phyloP scores from a whole-genome alignment of 305 asterid genomes.

The Solanum hybrid region DNA sequence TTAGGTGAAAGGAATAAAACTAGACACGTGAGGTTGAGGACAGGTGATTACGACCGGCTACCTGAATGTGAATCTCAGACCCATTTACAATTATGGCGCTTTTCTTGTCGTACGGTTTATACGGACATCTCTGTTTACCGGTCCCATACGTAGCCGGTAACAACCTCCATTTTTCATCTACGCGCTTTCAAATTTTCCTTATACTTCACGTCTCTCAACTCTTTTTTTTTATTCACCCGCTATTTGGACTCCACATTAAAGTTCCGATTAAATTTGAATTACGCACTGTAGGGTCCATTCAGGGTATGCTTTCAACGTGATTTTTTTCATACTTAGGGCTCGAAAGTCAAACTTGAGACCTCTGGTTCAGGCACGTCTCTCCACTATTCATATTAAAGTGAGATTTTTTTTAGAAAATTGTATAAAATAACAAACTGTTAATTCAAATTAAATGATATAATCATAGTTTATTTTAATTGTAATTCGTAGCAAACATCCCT shows the following conservation, averaged over 20 bases:
- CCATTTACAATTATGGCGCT: slow-evolving; percentile 10
- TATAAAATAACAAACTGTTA: not conserved
- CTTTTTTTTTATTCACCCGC: not conserved
- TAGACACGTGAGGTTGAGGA: not conserved
- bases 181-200: slow-evolving; percentile 15
- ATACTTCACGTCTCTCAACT: not conserved
- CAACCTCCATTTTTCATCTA: not conserved
- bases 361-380: not conserved
- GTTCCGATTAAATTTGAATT: too few relatives aligned
- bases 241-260: not conserved
- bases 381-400: not conserved
- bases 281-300: too few relatives aligned
- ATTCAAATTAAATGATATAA: not conserved
- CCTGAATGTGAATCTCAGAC: slow-evolving; percentile 14
- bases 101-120: slow-evolving; percentile 42
- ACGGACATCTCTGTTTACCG: slow-evolving; percentile 28
- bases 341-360: too few relatives aligned
- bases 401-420: not conserved
- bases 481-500: too few relatives aligned
- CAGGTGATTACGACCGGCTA: slow-evolving; percentile 13
- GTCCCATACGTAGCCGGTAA: slow-evolving; percentile 18
- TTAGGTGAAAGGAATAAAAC: not conserved
- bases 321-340: not conserved
- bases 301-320: too few relatives aligned
- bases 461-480: too few relatives aligned